Conservation (phyloP, 1,284 basidiomycete genomes). For the Cutaneotrichosporon mucoides region DNA sequence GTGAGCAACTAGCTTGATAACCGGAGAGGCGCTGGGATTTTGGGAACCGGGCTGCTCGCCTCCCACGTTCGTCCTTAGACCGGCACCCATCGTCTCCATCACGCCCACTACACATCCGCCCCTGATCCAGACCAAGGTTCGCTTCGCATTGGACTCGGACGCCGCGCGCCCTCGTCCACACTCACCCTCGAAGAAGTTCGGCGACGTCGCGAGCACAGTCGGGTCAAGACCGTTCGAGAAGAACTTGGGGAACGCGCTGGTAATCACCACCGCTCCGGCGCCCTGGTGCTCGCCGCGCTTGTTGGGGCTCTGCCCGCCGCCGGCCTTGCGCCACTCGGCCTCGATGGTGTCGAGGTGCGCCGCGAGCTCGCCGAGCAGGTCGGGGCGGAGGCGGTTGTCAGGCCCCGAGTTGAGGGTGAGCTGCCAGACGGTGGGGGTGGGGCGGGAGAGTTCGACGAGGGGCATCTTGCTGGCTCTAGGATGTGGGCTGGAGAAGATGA, state of each 20-base stretch:
- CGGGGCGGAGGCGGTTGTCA: slow-evolving; percentile 47
- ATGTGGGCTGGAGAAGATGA: background rate
- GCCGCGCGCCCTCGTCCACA: slow-evolving; percentile 7
- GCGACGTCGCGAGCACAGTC: slow-evolving; percentile 50
- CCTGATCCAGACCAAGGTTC: too few relatives aligned
- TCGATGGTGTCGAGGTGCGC: slow-evolving; percentile 70
- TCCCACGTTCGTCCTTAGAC: too few relatives aligned
- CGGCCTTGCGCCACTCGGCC: slow-evolving; percentile 65
- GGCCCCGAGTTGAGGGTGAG: slow-evolving; percentile 43
- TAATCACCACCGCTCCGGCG: slow-evolving; percentile 68
- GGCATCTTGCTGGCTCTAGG: background rate
- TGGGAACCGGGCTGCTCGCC: too few relatives aligned
- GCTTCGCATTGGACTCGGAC: too few relatives aligned
- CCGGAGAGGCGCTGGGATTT: too few relatives aligned
- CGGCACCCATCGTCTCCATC: too few relatives aligned
- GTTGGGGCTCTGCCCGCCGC: slow-evolving; percentile 28
- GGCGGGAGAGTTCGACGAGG: slow-evolving; percentile 27
- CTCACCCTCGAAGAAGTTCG: slow-evolving; percentile 73
- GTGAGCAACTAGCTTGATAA: too few relatives aligned
- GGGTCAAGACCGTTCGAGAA: slow-evolving; percentile 85
- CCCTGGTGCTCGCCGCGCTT: slow-evolving; percentile 50
- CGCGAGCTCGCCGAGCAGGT: slow-evolving; percentile 36
- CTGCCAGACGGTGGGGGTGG: slow-evolving; percentile 34
- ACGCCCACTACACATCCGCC: too few relatives aligned
- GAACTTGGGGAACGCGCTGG: slow-evolving; percentile 74